Percentiles rank a stretch among this genome's conserved stretches.
These are phyloP conservation scores for Tagetes patula DNA, from an alignment of 129 eudicot species.

Conservation along the genomic window DNA sequence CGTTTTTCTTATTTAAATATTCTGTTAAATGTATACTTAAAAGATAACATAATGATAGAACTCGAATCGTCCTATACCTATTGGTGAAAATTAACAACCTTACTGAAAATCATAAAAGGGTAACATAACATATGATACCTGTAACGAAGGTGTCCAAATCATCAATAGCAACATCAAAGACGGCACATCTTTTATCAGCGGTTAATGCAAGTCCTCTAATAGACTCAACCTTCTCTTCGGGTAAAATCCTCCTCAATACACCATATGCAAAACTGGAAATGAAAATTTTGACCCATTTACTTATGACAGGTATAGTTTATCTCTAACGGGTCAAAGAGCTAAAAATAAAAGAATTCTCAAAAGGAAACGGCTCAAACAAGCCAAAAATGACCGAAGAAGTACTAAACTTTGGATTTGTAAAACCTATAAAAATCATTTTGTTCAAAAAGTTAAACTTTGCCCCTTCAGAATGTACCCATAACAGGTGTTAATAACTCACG, in stretches of 20 bases:
- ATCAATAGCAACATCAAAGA: slow-evolving; percentile 65
- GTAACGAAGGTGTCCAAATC: slow-evolving; percentile 63
- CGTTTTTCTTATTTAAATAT: neutral
- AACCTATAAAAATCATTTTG: slow-evolving; percentile 11
- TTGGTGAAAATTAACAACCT: neutral
- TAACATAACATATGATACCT: slow-evolving; percentile 35
- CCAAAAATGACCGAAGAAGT: neutral
- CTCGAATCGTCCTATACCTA: neutral
- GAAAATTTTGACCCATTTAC: neutral
- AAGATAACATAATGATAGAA: neutral
- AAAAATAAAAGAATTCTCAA: neutral
- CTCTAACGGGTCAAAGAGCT: neutral
- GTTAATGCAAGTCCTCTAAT: slow-evolving; percentile 75
- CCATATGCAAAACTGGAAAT: slow-evolving; percentile 60
- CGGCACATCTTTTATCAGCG: slow-evolving; percentile 66
- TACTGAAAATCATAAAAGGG: neutral
- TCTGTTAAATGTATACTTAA: neutral
- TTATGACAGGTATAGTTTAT: neutral
- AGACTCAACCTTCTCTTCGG: slow-evolving; percentile 72
- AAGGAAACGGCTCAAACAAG: slow-evolving; percentile 1
- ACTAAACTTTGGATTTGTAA: neutral
- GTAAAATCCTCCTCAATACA: slow-evolving; percentile 64
- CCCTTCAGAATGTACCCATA: neutral
- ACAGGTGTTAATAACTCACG: slow-evolving; percentile 43
- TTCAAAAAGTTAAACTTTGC: neutral